Evolutionary conservation across 495 filamentous ascomycete species (phyloP).

Genomic region (Venustampulla echinocandica): DNA sequence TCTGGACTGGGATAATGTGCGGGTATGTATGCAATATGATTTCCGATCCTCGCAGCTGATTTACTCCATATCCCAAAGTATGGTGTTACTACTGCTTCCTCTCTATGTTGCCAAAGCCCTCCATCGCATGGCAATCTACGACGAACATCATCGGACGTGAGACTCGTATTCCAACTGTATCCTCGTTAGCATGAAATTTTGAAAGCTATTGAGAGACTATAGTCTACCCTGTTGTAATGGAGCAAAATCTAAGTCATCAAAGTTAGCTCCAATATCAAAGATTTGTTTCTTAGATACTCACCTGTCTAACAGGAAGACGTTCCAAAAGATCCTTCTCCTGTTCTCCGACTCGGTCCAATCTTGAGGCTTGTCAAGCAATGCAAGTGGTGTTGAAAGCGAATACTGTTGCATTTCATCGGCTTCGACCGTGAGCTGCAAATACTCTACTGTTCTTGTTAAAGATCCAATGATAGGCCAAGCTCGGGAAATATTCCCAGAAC

Average conservation of each 20-base stretch:
- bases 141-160: slow-evolving; percentile 31
- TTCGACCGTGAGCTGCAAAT: slow-evolving; percentile 31
- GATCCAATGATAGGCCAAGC: slow-evolving; percentile 31
- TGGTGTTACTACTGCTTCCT: slow-evolving; percentile 27
- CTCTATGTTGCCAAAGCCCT: slow-evolving; percentile 25
- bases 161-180: slow-evolving; percentile 30
- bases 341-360: slow-evolving; percentile 93
- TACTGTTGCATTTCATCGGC: slow-evolving; percentile 17
- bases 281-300: too few relatives aligned
- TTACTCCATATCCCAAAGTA: slow-evolving; percentile 30
- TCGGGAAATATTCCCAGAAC: slow-evolving; percentile 21
- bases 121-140: slow-evolving; percentile 33
- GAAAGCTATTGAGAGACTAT: background rate
- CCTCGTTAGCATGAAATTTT: background rate
- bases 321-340: slow-evolving; percentile 84
- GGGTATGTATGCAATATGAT: slow-evolving; percentile 31
- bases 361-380: slow-evolving; percentile 56
- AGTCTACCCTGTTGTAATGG: background rate
- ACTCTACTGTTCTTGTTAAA: slow-evolving; percentile 32
- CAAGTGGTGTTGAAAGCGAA: slow-evolving; percentile 26
- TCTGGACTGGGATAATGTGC: too few relatives aligned
- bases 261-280: too few relatives aligned
- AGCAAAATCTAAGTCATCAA: slow-evolving; percentile 48
- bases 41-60: slow-evolving; percentile 30
- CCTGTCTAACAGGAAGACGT: slow-evolving; percentile 77